Base-by-base conservation (phyloP, 1,139 yeast genomes). In the Pichiaceae sp. region DNA sequence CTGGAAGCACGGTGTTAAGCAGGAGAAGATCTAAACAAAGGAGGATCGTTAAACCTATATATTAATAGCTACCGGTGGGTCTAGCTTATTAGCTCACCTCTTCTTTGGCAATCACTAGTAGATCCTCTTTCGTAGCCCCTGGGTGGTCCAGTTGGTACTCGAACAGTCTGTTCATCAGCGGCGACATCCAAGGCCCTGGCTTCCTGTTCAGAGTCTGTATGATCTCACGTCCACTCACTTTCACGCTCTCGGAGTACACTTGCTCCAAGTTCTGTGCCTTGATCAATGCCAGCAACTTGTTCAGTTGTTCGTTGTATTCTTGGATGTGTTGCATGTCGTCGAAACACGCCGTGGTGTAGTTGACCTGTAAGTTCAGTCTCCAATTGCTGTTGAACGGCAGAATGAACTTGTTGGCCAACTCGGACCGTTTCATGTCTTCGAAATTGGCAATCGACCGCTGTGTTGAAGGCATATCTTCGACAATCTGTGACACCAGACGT, bases 1-100 rank as follows among this genome's bases (percentile, higher is more conserved):
- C 81, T 91, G 97, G 97, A 93, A 89, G 76, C 97, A 91, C 70
- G 98, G 97, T 78, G 79, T 85, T 53, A 72, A 67, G 57, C 86
- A 78, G 66, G 77, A 72, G 66, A 91, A 91, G 81, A 77, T 87
- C 75, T 89, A 86, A 78, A 57, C 37, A 46, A 19, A 17, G 8
- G 5, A 17, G 16, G n/a, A 11, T 18, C 14, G 14, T 9, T 19
- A 11, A 9, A 11, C 5, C 17, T 9, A 17, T 20, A 14, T 15
- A 15, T 31, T 21, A n/a, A 6, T 20, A n/a, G 8, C 14, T 29
- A n/a, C 14, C 14, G 29, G 14, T 26, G 11, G 14, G 12, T 23
- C 12, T 23, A 12, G 8, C 8, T 12, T 23, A 23, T 8, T 12
- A 26, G 29, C 14, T 26, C 7, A 26, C 14, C 24, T 17, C 9